Percentiles rank a stretch among this genome's conserved stretches.
Conservation (phyloP, 75 land plant species). For the Selaginella moellendorffii region DNA sequence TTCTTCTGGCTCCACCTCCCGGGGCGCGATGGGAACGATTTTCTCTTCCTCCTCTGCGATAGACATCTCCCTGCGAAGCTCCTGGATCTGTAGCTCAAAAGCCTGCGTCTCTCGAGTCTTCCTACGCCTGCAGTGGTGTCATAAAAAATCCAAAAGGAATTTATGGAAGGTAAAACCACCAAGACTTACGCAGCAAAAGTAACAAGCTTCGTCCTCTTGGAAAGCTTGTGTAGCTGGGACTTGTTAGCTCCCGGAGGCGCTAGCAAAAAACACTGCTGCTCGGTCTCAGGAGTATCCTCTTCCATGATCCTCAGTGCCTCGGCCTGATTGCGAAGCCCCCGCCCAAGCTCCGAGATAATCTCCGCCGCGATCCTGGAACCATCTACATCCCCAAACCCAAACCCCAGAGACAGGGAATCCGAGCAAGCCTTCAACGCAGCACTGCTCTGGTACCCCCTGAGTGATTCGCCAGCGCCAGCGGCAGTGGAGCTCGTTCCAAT, state of each 20-base stretch:
- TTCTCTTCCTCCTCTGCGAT: background rate
- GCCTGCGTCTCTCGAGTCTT: background rate
- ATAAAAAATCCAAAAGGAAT: background rate
- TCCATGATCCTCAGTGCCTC: background rate
- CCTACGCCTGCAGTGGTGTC: background rate
- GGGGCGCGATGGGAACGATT: background rate
- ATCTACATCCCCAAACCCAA: background rate
- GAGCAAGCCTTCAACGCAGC: background rate
- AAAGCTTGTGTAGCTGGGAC: background rate
- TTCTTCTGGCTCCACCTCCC: constrained; percentile 10
- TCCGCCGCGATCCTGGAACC: background rate
- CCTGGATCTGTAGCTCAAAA: background rate
- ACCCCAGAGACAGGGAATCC: background rate
- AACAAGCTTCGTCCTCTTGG: background rate
- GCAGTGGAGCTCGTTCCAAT: no score
- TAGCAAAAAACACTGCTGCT: background rate
- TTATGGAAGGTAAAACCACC: background rate
- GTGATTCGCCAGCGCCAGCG: no score
- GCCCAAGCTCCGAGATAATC: background rate
- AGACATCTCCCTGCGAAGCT: background rate
- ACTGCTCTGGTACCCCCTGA: no score
- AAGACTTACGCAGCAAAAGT: background rate
- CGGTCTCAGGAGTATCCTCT: background rate
- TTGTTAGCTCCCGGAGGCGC: background rate
- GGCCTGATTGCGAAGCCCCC: background rate